A percentile compares a stretch with the other conserved stretches of the same genome.
Evolutionary conservation across 805 yeast genomes (phyloP).

Genomic region (Yamadazyma nakazawae): DNA sequence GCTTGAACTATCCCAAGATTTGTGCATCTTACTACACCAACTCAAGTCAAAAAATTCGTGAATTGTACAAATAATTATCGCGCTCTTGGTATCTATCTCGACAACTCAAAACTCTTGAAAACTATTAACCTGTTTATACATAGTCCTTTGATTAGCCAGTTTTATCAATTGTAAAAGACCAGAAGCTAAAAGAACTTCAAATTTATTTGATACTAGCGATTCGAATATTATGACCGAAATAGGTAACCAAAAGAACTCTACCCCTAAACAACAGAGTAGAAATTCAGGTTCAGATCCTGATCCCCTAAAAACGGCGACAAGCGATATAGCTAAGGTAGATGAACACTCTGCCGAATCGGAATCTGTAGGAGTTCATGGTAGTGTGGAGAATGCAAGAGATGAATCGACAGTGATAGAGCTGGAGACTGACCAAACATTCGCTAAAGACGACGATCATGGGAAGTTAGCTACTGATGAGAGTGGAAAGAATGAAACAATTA

Average conservation of each 20-base stretch:
- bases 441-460: background rate
- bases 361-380: background rate
- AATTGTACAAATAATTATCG: background rate
- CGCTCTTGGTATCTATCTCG: constrained; percentile 1
- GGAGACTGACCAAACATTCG: background rate
- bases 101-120: background rate
- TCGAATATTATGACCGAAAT: background rate
- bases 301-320: background rate
- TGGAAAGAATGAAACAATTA: background rate
- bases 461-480: background rate
- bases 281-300: background rate
- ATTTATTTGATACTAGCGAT: background rate
- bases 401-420: background rate
- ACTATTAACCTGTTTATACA: background rate
- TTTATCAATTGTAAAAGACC: background rate
- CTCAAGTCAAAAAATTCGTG: background rate
- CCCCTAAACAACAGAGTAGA: background rate
- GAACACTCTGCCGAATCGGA: background rate
- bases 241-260: background rate
- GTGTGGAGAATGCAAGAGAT: too few species aligned
- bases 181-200: background rate
- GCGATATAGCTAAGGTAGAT: background rate
- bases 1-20: too few species aligned
- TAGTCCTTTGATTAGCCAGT: background rate
- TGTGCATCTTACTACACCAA: background rate